Conservation (phyloP, 306 rosid genomes). For the Acmispon strigosus region DNA sequence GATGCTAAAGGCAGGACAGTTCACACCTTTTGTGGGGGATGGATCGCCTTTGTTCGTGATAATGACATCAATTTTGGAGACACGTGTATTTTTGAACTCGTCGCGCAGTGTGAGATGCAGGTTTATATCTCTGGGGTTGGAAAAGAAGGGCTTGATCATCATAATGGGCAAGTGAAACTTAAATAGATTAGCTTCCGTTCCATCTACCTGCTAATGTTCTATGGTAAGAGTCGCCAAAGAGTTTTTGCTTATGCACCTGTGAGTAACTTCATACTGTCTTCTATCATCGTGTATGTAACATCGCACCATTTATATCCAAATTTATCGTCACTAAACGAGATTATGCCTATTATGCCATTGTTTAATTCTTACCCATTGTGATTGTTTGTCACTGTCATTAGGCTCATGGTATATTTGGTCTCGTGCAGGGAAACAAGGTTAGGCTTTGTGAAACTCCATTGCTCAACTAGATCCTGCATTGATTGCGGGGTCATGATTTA, state of each 20-base stretch:
- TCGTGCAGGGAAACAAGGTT: neutral
- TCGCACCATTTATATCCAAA: neutral
- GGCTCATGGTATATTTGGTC: neutral
- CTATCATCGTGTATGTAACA: neutral
- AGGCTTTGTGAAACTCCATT: neutral
- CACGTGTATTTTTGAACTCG: slow-evolving; percentile 78
- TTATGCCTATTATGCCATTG: neutral
- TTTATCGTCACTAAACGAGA: neutral
- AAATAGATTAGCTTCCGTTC: slow-evolving; percentile 36
- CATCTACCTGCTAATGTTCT: slow-evolving; percentile 36
- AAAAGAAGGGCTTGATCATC: slow-evolving; percentile 52
- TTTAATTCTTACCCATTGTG: neutral
- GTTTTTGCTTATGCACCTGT: neutral
- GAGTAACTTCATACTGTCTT: neutral
- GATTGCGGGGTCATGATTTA: neutral
- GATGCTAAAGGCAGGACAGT: slow-evolving; percentile 72
- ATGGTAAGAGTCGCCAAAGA: slow-evolving; percentile 17
- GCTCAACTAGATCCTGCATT: neutral
- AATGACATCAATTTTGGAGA: slow-evolving; percentile 73
- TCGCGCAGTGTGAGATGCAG: slow-evolving; percentile 55
- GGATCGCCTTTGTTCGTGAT: slow-evolving; percentile 93
- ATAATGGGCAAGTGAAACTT: slow-evolving; percentile 39
- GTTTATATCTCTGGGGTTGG: slow-evolving; percentile 70
- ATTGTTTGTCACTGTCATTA: neutral
- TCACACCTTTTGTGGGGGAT: slow-evolving; percentile 91